Evolutionary conservation across 352 stramenopile genomes (phyloP), one percentile per base, ranked within the genome.

Genomic region (Phytophthora cryptogea): DNA sequence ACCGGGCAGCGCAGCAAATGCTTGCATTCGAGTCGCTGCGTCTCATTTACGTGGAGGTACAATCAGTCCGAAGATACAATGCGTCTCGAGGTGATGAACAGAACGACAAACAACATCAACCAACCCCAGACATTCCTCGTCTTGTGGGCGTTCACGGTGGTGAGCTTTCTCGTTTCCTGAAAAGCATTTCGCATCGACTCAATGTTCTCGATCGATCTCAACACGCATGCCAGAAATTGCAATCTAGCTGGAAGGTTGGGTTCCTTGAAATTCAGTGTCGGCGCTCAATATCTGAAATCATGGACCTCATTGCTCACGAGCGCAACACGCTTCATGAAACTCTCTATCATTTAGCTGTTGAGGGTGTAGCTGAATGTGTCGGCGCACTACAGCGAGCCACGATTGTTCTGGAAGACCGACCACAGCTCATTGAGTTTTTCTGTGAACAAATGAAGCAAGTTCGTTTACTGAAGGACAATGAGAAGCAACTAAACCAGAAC

Each of bases 181-280:
- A 78, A 30, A 74, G 27, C 16, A 39, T 85, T 32, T 50, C 65
- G 7, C 27, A 72, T 33, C 73, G 72, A 8, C 49, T 86, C 0
- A 54, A 57, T 17, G 42, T 80, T 5, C 64, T 89, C 0, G 79
- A 89, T 59, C 56, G 55, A 13, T 86, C 78, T 0, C 78, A 89
- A 31, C 76, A 88, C 33, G 66, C 78, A 0, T 86, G 80, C 26
- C 75, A 86, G 42, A 89, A 89, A 31, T 65, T 86, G 17, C 80
- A 86, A 26, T 76, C 75, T 3, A 90, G 74, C 39, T 90, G 78
- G 78, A 88, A 78, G 46, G 76, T 90, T 7, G 78, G 78, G 7
- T 92, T 92, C 60, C 59, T 92, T 1, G 83, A 92, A 54, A 79
- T 92, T 49, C 80, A 90, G 32, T 92, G 83, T 31, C 78, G 78